phyloP scores from a whole-genome alignment of 805 yeast species.

The Starmerella sp. region DNA sequence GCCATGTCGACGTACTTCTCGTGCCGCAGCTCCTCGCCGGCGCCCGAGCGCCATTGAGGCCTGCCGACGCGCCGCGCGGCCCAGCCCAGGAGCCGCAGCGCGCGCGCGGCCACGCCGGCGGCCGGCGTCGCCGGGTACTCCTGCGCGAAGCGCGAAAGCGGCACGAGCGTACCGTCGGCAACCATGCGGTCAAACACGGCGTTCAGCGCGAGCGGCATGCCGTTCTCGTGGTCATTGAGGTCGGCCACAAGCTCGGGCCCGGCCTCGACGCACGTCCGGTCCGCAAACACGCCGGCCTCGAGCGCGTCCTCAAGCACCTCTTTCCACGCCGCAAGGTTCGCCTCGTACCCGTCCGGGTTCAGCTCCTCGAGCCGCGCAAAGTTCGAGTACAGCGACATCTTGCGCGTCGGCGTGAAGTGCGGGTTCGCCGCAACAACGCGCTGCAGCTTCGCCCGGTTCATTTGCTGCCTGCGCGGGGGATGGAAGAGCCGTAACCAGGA shows the following conservation, averaged over 20 bases:
- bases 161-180: slow-evolving; percentile 21
- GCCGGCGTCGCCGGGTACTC: slow-evolving; percentile 13
- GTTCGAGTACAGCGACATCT: slow-evolving; percentile 40
- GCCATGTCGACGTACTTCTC: slow-evolving; percentile 24
- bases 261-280: slow-evolving; percentile 24
- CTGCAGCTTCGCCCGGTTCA: slow-evolving; percentile 17
- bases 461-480: neutral
- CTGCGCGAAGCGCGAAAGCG: slow-evolving; percentile 19
- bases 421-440: slow-evolving; percentile 22
- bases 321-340: slow-evolving; percentile 41
- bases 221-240: slow-evolving; percentile 23
- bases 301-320: slow-evolving; percentile 28
- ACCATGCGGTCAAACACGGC: slow-evolving; percentile 27
- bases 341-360: slow-evolving; percentile 41
- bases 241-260: slow-evolving; percentile 20
- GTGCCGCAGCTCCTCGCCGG: slow-evolving; percentile 21
- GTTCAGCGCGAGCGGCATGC: slow-evolving; percentile 27
- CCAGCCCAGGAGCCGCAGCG: slow-evolving; percentile 11
- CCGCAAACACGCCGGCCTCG: slow-evolving; percentile 23
- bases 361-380: slow-evolving; percentile 34
- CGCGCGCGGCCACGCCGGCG: neutral
- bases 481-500: neutral
- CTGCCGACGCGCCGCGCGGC: slow-evolving; percentile 10
- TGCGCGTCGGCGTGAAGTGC: slow-evolving; percentile 33
- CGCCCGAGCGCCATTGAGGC: slow-evolving; percentile 21